These are phyloP conservation scores for Arthrobotrys conoides DNA, from an alignment of 2,329 filamentous ascomycete species.

Conservation along the genomic window DNA sequence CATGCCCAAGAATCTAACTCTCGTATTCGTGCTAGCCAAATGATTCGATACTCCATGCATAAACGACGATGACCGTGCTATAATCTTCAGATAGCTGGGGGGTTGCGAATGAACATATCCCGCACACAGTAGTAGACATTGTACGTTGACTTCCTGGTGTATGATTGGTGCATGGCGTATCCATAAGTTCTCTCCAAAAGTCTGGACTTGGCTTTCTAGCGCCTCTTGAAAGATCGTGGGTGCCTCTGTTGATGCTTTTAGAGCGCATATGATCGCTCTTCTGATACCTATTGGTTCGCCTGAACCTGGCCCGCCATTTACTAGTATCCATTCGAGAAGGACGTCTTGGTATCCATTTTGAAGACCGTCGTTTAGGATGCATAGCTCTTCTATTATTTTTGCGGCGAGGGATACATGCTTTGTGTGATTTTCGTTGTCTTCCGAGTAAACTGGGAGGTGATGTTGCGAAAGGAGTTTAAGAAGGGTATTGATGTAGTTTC, in stretches of 20 bases:
- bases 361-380: conserved; percentile 44
- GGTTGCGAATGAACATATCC: conserved; percentile 80
- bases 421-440: conserved; percentile 50
- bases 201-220: conserved; percentile 48
- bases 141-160: conserved; percentile 89
- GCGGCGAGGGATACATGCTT: conserved; percentile 41
- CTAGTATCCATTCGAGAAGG: conserved; percentile 77
- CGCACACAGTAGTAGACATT: conserved; percentile 81
- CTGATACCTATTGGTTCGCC: conserved; percentile 77
- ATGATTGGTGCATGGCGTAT: conserved; percentile 87
- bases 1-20: conserved; percentile 88
- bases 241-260: conserved; percentile 71
- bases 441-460: conserved; percentile 66
- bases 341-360: conserved; percentile 69
- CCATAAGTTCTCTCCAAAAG: conserved; percentile 86
- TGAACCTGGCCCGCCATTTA: conserved; percentile 75
- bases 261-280: conserved; percentile 75
- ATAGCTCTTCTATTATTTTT: conserved; percentile 53
- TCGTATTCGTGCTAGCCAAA: conserved; percentile 80
- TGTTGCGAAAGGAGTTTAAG: conserved; percentile 70
- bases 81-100: conserved; percentile 76
- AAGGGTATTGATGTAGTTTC: conserved; percentile 67
- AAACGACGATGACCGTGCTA: conserved; percentile 80
- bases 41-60: conserved; percentile 87
- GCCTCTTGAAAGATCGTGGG: conserved; percentile 47